Evolutionary conservation across 257 asterid species (phyloP), one percentile per base, ranked within the genome.

Genomic region (Nicotiana noctiflora): DNA sequence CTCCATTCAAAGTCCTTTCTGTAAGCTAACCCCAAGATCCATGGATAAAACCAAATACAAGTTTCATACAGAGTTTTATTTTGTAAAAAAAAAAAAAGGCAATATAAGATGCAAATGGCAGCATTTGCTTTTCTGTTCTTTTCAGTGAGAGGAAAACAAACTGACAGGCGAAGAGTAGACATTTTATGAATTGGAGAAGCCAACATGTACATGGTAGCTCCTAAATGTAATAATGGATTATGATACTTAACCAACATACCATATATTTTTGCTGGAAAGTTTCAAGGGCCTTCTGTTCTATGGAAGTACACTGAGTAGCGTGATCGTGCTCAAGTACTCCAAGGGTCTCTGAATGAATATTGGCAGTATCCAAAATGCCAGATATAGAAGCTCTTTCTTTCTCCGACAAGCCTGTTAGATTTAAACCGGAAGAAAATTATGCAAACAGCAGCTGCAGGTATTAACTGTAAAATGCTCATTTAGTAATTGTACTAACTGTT

Each of bases 181-280:
- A 37, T 40, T 40, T 40, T 40, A 7, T 40, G 46, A 40, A 40
- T 40, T 40, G 46, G 46, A 40, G 46, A 40, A 68, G 49, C 34
- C 57, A 70, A 51, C 34, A 70, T 6, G 11, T 53, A 8, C 76
- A 75, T 17, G 56, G 56, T 5, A 72, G 29, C 21, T 75, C 64
- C 56, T 68, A 74, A 19, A n/a, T 14, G 37, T 72, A 14, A 21
- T 40, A 0, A 19, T 49, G 29, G 31, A 25, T 23, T 25, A 23
- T 46, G 31, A 27, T 10, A 40, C 46, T 40, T 2, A 65, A 55
- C 17, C 53, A 52, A 13, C 85, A 51, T 93, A 93, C 98, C 94
- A 84, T 82, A 75, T 92, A 92, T 79, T 87, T 89, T 75, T 87
- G 90, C 44, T 86, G 83, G 72, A 93, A 92, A 13, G 95, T 91